These are phyloP conservation scores for Cyclospora cayetanensis DNA, from an alignment of 169 alveolate genomes.

Conservation along the genomic window DNA sequence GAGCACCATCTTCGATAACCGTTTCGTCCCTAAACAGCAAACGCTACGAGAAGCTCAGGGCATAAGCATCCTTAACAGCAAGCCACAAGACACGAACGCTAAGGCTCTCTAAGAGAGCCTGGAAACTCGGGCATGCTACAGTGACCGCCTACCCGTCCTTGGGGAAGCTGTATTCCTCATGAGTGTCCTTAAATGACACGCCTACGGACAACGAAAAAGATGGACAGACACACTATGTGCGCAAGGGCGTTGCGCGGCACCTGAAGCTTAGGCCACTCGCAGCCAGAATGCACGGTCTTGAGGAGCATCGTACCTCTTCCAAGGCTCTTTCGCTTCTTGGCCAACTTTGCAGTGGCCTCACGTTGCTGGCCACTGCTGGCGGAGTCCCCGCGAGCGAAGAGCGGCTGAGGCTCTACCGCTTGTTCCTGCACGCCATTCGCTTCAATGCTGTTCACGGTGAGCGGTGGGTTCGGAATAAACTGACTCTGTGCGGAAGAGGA, in stretches of 20 bases:
- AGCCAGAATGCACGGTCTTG: no score
- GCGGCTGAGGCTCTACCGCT: neutral
- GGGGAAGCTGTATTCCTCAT: conserved; percentile 19
- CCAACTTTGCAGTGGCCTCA: neutral
- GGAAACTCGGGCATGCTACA: neutral
- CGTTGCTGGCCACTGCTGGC: neutral
- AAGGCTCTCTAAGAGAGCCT: neutral
- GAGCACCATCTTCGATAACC: neutral
- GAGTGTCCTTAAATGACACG: conserved; percentile 57
- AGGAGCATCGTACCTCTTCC: neutral
- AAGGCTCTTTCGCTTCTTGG: conserved; percentile 7
- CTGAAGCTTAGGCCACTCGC: no score
- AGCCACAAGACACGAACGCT: neutral
- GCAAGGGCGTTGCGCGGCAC: no score
- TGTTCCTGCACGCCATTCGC: neutral
- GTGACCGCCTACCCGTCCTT: conserved; percentile 20
- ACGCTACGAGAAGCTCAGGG: neutral
- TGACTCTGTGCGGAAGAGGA: no score
- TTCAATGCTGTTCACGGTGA: neutral
- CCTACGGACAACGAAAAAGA: neutral
- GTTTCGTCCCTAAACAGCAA: neutral
- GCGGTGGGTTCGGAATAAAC: neutral
- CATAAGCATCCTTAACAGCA: neutral
- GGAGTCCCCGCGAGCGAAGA: neutral
- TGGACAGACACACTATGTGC: neutral